Percentiles rank a stretch among this genome's conserved stretches.
These are phyloP conservation scores for Rutstroemia sp. DNA, from an alignment of 2,329 filamentous ascomycete species.

Conservation along the genomic window DNA sequence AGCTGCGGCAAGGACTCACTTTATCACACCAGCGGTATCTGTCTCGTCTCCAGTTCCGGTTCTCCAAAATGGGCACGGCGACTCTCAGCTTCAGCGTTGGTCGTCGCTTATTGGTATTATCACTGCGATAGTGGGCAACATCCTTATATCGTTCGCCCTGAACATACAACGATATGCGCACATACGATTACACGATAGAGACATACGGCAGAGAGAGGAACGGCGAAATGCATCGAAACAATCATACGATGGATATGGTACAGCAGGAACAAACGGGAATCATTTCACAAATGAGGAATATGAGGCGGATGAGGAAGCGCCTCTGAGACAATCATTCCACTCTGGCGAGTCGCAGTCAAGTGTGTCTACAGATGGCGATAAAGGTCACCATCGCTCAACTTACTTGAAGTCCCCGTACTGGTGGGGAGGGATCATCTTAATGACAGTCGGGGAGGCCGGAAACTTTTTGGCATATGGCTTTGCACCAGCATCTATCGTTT, in stretches of 20 bases:
- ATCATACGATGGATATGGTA: slow-evolving; percentile 35
- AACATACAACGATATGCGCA: slow-evolving; percentile 97
- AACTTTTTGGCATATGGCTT: slow-evolving; percentile 98
- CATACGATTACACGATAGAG: slow-evolving; percentile 70
- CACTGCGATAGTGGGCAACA: slow-evolving; percentile 85
- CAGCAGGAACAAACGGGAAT: slow-evolving; percentile 30
- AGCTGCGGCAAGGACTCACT: slow-evolving; percentile 14
- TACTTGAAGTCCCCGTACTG: slow-evolving; percentile 92
- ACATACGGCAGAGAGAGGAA: slow-evolving; percentile 47
- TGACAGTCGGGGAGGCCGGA: slow-evolving; percentile 86
- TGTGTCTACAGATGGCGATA: slow-evolving; percentile 31
- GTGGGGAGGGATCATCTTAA: slow-evolving; percentile 91
- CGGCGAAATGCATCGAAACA: slow-evolving; percentile 41
- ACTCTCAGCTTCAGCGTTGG: slow-evolving; percentile 60
- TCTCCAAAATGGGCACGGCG: slow-evolving; percentile 25
- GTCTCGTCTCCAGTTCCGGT: neutral
- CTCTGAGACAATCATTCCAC: slow-evolving; percentile 43
- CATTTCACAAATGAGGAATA: neutral
- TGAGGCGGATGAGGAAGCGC: slow-evolving; percentile 42
- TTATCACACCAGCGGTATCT: slow-evolving; percentile 5
- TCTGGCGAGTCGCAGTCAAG: slow-evolving; percentile 36
- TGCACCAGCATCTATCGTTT: slow-evolving; percentile 94
- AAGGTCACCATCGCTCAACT: slow-evolving; percentile 40
- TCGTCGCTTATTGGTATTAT: slow-evolving; percentile 92
- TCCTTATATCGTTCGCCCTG: slow-evolving; percentile 89